Base-by-base conservation (phyloP, 176 grass and related monocot species). In the Lolium rigidum region DNA sequence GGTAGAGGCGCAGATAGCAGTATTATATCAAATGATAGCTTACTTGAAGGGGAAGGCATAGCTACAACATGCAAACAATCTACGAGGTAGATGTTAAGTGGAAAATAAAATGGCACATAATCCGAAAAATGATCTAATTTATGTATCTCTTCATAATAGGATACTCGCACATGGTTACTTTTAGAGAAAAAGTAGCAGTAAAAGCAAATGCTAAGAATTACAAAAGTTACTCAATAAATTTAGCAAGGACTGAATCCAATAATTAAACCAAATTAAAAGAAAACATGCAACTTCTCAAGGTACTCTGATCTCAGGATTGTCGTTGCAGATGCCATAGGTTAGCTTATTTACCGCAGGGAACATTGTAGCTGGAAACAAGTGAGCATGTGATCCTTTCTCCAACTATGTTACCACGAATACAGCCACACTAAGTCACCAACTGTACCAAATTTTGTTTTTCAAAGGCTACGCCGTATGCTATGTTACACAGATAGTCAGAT, bases 21-120 rank as follows among this genome's bases (percentile, higher is more conserved):
- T 22, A 60, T 28, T 38, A 77, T 20, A 78, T 17, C 25, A 51
- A 57, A 79, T 61, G 20, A 31, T 41, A 79, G 5, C 11, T 67
- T 18, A 26, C 75, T 58, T 25, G 4, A 70, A 5, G 20, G 26
- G 59, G 4, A 69, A 82, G 65, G 39, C 16, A 70, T 58, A 8
- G 31, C 4, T 22, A 68, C 76, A 44, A 77, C 37, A 84, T 39
- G 17, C 65, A 41, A 78, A 21, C 46, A 78, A 54, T 18, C 26
- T 37, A 56, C 64, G 28, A 79, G 65, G 5, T 25, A 38, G 35
- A 70, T 41, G 35, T 56, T 69, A 25, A 66, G 43, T 70, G 50
- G 22, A 15, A 79, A 57, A 43, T 12, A 74, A 48, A 74, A 48
- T 74, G 69, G 24, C 39, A 74, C 55, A 50, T 18, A 80, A 80